Conservation (phyloP, 2,329 filamentous ascomycete species). For the Calonectria fujianensis region DNA sequence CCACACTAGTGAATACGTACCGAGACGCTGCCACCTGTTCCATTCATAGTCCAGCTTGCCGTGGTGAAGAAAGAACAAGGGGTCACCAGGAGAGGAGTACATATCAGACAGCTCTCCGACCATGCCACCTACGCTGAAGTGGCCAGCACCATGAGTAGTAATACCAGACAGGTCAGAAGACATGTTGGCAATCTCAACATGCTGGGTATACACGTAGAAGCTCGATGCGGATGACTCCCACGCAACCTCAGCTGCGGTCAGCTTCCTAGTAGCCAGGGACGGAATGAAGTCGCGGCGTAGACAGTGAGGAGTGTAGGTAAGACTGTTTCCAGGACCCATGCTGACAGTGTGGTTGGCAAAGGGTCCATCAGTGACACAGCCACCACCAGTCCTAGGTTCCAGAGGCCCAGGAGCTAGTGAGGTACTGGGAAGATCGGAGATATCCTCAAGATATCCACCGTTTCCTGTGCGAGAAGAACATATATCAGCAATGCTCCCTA, state of each 20-base stretch:
- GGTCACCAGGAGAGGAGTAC: conserved; percentile 34
- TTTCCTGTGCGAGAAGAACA: not conserved
- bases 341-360: conserved; percentile 33
- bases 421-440: conserved; percentile 28
- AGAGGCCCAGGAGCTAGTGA: conserved; percentile 28
- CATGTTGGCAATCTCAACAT: conserved; percentile 35
- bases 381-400: conserved; percentile 31
- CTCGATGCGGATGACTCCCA: conserved; percentile 30
- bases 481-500: not conserved
- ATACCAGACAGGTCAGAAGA: conserved; percentile 31
- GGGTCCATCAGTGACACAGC: conserved; percentile 25
- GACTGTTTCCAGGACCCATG: conserved; percentile 26
- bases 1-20: not conserved
- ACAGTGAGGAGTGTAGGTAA: conserved; percentile 30
- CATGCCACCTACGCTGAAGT: conserved; percentile 32
- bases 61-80: conserved; percentile 29
- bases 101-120: conserved; percentile 33
- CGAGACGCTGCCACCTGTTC: conserved; percentile 34
- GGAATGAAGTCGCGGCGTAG: conserved; percentile 34
- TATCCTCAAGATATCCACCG: conserved; percentile 24
- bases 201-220: conserved; percentile 24
- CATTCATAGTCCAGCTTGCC: conserved; percentile 33
- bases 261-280: conserved; percentile 23
- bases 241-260: conserved; percentile 28
- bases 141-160: conserved; percentile 31